A percentile compares a stretch with the other conserved stretches of the same genome.
Conservation (phyloP, 805 yeast genomes). For the Lachancea waltii region DNA sequence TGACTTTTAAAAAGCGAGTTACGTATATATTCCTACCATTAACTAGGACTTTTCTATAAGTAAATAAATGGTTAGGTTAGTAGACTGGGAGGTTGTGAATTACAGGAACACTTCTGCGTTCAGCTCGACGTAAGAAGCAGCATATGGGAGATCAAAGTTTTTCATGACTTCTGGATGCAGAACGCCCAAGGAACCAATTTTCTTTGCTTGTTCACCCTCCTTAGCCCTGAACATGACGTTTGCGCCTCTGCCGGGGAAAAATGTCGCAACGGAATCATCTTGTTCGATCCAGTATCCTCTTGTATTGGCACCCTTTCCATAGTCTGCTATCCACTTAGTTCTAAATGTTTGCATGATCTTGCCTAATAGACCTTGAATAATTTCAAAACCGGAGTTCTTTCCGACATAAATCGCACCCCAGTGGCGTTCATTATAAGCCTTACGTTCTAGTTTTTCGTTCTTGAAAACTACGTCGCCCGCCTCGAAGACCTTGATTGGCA, state of each 20-base stretch:
- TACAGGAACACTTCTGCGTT: slow-evolving; percentile 81
- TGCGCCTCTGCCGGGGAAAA: slow-evolving; percentile 98
- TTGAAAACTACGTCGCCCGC: slow-evolving; percentile 91
- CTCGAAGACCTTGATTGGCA: slow-evolving; percentile 94
- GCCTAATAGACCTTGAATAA: slow-evolving; percentile 88
- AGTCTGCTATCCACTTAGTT: slow-evolving; percentile 68
- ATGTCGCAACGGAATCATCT: slow-evolving; percentile 59
- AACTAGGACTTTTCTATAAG: slow-evolving; percentile 1
- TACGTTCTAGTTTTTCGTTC: slow-evolving; percentile 72
- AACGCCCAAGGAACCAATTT: slow-evolving; percentile 84
- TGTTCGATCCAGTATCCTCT: slow-evolving; percentile 88
- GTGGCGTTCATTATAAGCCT: slow-evolving; percentile 85
- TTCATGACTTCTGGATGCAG: slow-evolving; percentile 90
- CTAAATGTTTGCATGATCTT: slow-evolving; percentile 95
- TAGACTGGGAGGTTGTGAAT: background rate
- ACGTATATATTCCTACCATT: background rate
- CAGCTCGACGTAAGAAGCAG: slow-evolving; percentile 86
- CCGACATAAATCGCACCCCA: slow-evolving; percentile 95
- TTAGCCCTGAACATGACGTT: slow-evolving; percentile 65
- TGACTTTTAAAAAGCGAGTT: slow-evolving; percentile 17
- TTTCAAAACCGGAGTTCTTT: slow-evolving; percentile 91
- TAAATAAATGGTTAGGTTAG: background rate
- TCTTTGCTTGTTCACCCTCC: slow-evolving; percentile 49
- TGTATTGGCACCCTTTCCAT: slow-evolving; percentile 37
- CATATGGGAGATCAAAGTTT: slow-evolving; percentile 84